Percentiles rank a stretch among this genome's conserved stretches.
These are phyloP conservation scores for Phytopythium oedochilum DNA, from an alignment of 352 stramenopile species.

Conservation along the genomic window DNA sequence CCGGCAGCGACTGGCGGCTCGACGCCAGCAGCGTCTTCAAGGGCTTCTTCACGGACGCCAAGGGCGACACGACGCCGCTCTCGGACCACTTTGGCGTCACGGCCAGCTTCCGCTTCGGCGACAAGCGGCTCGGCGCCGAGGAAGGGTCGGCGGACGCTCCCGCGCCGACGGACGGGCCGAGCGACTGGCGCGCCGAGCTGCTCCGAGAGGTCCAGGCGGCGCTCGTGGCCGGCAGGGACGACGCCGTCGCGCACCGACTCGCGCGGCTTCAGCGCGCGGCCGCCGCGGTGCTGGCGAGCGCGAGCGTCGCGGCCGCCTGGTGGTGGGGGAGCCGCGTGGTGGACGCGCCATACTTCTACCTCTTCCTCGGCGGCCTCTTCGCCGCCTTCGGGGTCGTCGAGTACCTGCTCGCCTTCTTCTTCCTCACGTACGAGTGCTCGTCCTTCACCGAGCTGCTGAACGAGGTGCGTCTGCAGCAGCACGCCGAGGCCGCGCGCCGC, in stretches of 20 bases:
- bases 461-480: slow-evolving; percentile 58
- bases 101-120: slow-evolving; percentile 56
- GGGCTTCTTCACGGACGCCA: slow-evolving; percentile 60
- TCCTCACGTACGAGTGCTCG: slow-evolving; percentile 77
- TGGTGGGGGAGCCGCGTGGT: slow-evolving; percentile 19
- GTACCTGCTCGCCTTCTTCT: slow-evolving; percentile 77
- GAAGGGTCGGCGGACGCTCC: too few species aligned
- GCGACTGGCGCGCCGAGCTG: slow-evolving; percentile 32
- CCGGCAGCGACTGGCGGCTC: slow-evolving; percentile 34
- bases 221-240: slow-evolving; percentile 32
- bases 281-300: slow-evolving; percentile 23
- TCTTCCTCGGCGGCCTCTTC: slow-evolving; percentile 28
- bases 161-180: too few species aligned
- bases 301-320: slow-evolving; percentile 21
- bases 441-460: slow-evolving; percentile 74
- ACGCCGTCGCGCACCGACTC: slow-evolving; percentile 33
- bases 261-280: slow-evolving; percentile 30
- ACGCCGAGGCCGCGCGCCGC: slow-evolving; percentile 17
- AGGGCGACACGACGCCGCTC: slow-evolving; percentile 55
- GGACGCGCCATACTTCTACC: slow-evolving; percentile 23
- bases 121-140: too few species aligned
- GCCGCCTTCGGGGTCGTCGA: slow-evolving; percentile 37
- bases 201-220: slow-evolving; percentile 43
- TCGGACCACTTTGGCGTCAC: slow-evolving; percentile 81
- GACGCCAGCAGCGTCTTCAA: slow-evolving; percentile 69